A percentile compares a stretch with the other conserved stretches of the same genome.
Conservation (phyloP, 2,329 filamentous ascomycete genomes). For the Epichloe brachyelytri region DNA sequence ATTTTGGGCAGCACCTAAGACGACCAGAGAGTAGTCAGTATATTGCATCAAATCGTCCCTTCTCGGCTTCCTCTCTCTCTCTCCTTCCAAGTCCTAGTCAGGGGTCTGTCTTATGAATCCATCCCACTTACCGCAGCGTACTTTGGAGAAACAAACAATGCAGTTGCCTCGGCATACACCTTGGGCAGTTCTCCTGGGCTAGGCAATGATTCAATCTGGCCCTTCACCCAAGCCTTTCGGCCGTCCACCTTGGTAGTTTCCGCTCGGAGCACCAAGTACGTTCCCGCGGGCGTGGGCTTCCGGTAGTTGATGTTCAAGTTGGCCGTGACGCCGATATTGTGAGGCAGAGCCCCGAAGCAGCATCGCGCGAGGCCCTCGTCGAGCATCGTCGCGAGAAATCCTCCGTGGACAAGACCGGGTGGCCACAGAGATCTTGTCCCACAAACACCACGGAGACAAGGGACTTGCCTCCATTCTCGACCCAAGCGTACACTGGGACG, state of each 20-base stretch:
- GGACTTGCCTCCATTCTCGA: constrained; percentile 54
- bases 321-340: constrained; percentile 76
- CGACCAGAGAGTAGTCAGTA: neutral
- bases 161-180: constrained; percentile 70
- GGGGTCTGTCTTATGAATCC: too few species aligned
- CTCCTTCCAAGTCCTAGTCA: neutral
- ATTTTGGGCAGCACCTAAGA: neutral
- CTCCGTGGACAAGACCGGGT: constrained; percentile 84
- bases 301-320: constrained; percentile 75
- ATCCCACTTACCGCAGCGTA: constrained; percentile 53
- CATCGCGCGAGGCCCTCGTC: constrained; percentile 83
- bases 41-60: neutral
- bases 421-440: constrained; percentile 70
- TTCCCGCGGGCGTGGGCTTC: constrained; percentile 61
- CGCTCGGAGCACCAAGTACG: constrained; percentile 66
- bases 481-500: constrained; percentile 71
- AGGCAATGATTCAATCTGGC: constrained; percentile 67
- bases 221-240: constrained; percentile 88
- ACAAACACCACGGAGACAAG: constrained; percentile 65
- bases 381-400: constrained; percentile 78
- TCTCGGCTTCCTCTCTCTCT: neutral
- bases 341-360: constrained; percentile 78
- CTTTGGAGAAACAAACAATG: constrained; percentile 79
- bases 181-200: constrained; percentile 45
- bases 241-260: constrained; percentile 79